Percentiles rank a stretch among this genome's conserved stretches.
These are phyloP conservation scores for Calonectria hongkongensis DNA, from an alignment of 2,329 filamentous ascomycete genomes.

Conservation along the genomic window DNA sequence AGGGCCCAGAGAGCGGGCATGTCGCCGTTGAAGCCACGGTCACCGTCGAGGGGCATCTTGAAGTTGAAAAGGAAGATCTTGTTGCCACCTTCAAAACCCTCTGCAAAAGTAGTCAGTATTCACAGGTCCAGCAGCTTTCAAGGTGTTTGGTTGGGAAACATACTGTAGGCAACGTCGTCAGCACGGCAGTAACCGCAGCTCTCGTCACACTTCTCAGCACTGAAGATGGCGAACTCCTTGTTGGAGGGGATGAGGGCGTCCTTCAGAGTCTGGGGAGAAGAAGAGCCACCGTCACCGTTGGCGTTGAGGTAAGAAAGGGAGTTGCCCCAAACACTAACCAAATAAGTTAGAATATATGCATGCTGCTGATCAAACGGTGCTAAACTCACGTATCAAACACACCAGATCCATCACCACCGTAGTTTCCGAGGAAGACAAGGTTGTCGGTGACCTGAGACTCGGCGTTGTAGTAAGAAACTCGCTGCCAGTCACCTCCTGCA, in stretches of 20 bases:
- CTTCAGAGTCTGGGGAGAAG: slow-evolving; percentile 63
- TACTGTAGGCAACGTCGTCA: slow-evolving; percentile 67
- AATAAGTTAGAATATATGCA: slow-evolving; percentile 34
- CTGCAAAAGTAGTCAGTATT: slow-evolving; percentile 58
- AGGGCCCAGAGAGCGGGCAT: slow-evolving; percentile 86
- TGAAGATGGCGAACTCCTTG: slow-evolving; percentile 69
- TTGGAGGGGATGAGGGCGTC: slow-evolving; percentile 64
- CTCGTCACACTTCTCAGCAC: slow-evolving; percentile 63
- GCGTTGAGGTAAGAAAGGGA: slow-evolving; percentile 68
- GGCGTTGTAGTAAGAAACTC: slow-evolving; percentile 68
- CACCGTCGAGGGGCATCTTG: slow-evolving; percentile 79
- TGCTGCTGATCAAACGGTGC: too few relatives aligned
- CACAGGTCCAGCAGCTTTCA: not conserved
- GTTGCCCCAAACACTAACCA: slow-evolving; percentile 64
- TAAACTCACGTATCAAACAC: slow-evolving; percentile 65
- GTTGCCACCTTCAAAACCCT: slow-evolving; percentile 81
- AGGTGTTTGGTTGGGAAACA: slow-evolving; percentile 34
- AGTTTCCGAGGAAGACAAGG: slow-evolving; percentile 69
- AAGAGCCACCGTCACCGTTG: slow-evolving; percentile 62
- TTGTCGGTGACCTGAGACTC: slow-evolving; percentile 63
- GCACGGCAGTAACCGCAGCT: slow-evolving; percentile 67
- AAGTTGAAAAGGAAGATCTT: slow-evolving; percentile 86
- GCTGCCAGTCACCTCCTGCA: slow-evolving; percentile 61
- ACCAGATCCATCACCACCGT: slow-evolving; percentile 66
- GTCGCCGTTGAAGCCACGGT: slow-evolving; percentile 73